phyloP scores from a whole-genome alignment of 2,329 filamentous ascomycete species.

The Endoconidiophora polonica region DNA sequence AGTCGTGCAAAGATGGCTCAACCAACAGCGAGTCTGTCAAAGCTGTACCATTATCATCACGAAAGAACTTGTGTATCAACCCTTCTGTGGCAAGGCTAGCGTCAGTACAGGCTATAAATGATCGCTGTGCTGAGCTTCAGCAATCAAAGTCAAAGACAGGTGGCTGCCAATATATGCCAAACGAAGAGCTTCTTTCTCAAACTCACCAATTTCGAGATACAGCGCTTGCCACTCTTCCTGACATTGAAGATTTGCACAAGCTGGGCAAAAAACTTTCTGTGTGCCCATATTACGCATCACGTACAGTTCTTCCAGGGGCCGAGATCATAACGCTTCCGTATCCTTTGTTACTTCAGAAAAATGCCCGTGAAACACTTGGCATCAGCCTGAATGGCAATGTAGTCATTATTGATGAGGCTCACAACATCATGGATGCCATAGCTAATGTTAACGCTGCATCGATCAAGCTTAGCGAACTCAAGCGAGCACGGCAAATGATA shows the following conservation, averaged over 20 bases:
- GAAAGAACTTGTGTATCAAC: constrained; percentile 84
- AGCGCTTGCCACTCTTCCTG: constrained; percentile 65
- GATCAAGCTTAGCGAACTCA: constrained; percentile 56
- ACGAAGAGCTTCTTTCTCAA: constrained; percentile 53
- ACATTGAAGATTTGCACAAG: constrained; percentile 77
- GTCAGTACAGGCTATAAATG: constrained; percentile 71
- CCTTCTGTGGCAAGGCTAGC: constrained; percentile 56
- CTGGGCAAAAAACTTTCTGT: constrained; percentile 65
- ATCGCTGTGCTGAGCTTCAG: constrained; percentile 80
- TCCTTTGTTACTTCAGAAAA: constrained; percentile 71
- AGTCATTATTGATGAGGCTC: constrained; percentile 92
- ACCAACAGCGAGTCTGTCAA: constrained; percentile 37
- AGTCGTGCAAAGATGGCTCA: constrained; percentile 11
- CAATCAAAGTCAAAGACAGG: constrained; percentile 37
- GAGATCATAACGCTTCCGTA: constrained; percentile 92
- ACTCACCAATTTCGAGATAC: constrained; percentile 74
- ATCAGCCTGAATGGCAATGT: constrained; percentile 76
- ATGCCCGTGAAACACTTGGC: constrained; percentile 70
- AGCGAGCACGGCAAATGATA: constrained; percentile 56
- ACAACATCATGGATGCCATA: constrained; percentile 94
- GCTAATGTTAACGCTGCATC: constrained; percentile 70
- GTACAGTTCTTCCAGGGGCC: constrained; percentile 62
- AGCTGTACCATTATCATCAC: constrained; percentile 67
- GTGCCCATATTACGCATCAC: constrained; percentile 93
- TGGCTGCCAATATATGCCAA: constrained; percentile 61